Evolutionary conservation across 2,329 filamentous ascomycete genomes (phyloP), one percentile per base, ranked within the genome.

Genomic region (Colletotrichum caudatum): DNA sequence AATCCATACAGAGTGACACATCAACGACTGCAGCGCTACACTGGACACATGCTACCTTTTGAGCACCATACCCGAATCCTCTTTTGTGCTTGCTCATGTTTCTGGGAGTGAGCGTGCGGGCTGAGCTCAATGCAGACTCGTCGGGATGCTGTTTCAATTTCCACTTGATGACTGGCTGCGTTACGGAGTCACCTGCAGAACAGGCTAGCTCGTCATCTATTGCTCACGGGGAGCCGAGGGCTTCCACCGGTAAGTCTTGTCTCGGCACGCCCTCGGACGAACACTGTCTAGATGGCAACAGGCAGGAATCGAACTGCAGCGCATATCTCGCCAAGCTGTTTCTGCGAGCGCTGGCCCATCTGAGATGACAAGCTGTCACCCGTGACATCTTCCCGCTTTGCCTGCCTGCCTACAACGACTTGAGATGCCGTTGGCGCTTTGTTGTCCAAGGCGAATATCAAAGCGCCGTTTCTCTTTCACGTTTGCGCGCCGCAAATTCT

Each of bases 351-450:
- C 37, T 1, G 37, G 8, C 26, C 23, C 37, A 18, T 41, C 56
- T 41, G 37, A 58, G n/a, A 26, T 23, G 20, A 8, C 33, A 14
- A 23, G 51, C 18, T 11, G 18, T 58, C 37, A 11, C n/a, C n/a
- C n/a, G 9, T 48, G 46, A 20, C 14, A 3, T 41, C 54, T 26
- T 18, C 8, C n/a, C 14, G 35, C 20, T 14, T 16, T 39, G 33
- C 37, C 29, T 41, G n/a, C 37, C 33, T 41, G n/a, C 16, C 60
- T 3, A 20, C 14, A 9, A n/a, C n/a, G 4, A 23, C 9, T 41
- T 33, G 26, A 23, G 46, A 20, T 35, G n/a, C 48, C 50, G 48
- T 41, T 63, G 9, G 35, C 35, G 60, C 60, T 53, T n/a, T 37
- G 60, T 37, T 51, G 14, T n/a, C 35, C 33, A 16, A 9, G 26